Evolutionary conservation across 768 basidiomycete genomes (phyloP).

Genomic region (Lactarius indigo): DNA sequence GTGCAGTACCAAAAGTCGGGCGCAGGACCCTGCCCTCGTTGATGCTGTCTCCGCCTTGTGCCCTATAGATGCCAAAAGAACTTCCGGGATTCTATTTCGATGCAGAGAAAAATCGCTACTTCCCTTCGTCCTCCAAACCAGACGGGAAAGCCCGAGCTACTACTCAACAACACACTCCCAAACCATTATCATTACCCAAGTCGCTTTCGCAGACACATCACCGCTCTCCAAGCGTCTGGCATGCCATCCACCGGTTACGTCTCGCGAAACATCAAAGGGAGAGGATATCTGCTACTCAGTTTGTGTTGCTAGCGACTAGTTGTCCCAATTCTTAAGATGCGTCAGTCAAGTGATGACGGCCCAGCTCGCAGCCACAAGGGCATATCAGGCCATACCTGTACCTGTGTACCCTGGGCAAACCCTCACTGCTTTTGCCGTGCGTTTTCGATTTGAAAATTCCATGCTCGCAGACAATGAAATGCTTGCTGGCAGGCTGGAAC

Average conservation of each 20-base stretch:
- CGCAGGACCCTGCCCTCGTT: not conserved
- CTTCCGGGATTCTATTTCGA: slow-evolving; percentile 32
- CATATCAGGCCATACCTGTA: slow-evolving; percentile 16
- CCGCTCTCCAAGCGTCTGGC: slow-evolving; percentile 5
- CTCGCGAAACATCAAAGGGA: slow-evolving; percentile 13
- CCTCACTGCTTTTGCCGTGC: slow-evolving; percentile 20
- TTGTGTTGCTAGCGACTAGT: slow-evolving; percentile 8
- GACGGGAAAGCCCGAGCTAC: not conserved
- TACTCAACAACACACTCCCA: not conserved
- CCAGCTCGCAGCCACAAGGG: slow-evolving; percentile 11
- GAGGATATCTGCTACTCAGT: slow-evolving; percentile 17
- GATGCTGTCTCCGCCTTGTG: slow-evolving; percentile 1
- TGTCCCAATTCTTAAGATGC: slow-evolving; percentile 2
- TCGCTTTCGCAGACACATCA: not conserved
- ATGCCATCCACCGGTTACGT: slow-evolving; percentile 9
- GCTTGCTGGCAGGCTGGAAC: slow-evolving; percentile 8
- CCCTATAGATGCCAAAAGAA: slow-evolving; percentile 25
- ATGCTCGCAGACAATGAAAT: not conserved
- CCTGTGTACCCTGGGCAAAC: not conserved
- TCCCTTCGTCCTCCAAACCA: slow-evolving; percentile 27
- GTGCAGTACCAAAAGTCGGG: not conserved
- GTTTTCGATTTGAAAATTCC: slow-evolving; percentile 7
- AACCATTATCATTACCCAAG: not conserved
- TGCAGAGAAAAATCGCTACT: slow-evolving; percentile 27
- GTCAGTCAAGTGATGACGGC: slow-evolving; percentile 16